Evolutionary conservation across 148 eudicot genomes (phyloP), one percentile per base, ranked within the genome.

Genomic region (Polygonum maritimum): DNA sequence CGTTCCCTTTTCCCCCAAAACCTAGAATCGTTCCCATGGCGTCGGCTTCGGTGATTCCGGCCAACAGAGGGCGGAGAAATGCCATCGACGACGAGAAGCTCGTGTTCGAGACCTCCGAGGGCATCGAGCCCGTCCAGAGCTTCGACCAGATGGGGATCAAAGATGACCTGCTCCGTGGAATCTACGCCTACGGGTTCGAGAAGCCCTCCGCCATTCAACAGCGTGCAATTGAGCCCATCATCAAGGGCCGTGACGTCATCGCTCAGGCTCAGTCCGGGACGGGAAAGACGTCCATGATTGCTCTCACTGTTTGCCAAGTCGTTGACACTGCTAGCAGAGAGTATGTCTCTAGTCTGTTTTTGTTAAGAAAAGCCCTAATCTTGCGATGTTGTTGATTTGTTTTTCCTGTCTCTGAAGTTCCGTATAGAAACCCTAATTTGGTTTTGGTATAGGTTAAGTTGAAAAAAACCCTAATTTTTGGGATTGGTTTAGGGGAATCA

Each of bases 191-290:
- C 73, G 98, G 98, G 1, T 94, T 89, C 67, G 97, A 90, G 73
- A 94, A 94, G 69, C 98, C 98, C 1, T 94, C 98, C 0, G 97
- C 98, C 3, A 94, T 94, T 21, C 98, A 94, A 81, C 98, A 94
- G 79, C 83, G 98, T 5, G 98, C 98, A 0, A 89, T 94, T 12
- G 78, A 82, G 18, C 98, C 98, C 3, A 92, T 92, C 15, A 90
- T 92, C 18, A 82, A 83, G 60, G 98, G 98, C 2, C 89, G 97
- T 10, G 98, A 94, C 18, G 98, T 94, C 36, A 94, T 94, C 15
- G 98, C 98, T 7, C 98, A 94, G 87, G 98, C 98, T 3, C 98
- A 94, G 78, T 88, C 93, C 36, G 98, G 98, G 76, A 94, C 98
- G 16, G 98, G 98, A 0, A 94, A 94, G 69, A 88, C 93, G 39